Base-by-base conservation (phyloP, 2,329 filamentous ascomycete genomes). In the Chaetomiaceae sp. region DNA sequence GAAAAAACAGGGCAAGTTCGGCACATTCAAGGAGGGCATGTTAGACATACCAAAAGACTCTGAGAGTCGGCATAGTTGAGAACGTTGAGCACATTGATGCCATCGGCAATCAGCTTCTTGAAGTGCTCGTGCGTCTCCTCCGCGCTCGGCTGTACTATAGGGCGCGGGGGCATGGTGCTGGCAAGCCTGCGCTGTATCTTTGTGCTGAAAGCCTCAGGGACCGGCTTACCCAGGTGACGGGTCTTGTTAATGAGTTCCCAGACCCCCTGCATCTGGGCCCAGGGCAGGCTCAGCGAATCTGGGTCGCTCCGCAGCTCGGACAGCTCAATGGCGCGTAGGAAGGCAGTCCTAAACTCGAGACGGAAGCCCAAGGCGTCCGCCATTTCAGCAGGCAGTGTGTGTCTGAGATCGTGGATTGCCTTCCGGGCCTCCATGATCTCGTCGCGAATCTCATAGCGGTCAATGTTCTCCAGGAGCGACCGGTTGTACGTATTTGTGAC, bases 181-280 rank as follows among this genome's bases (percentile, higher is more conserved):
- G 93, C 91, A 27, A 99, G 75, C 56, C 86, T 86, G n/a, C 91
- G 81, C 65, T 99, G 93, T 33, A 97, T 78, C 64, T 96, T 95
- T 20, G 82, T 81, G 60, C 89, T 96, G 66, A 96, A 97, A 0
- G 91, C 83, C n/a, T 84, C 83, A 0, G 83, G 78, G 0, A 95
- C 82, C 0, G 80, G 68, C 44, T 76, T 82, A 0, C 82, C 86
- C 3, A 92, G 67, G 0, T 68, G 60, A 48, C 85, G 78, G 1
- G 85, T 83, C 23, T 75, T 73, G 51, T 79, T 73, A 46, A 95
- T 74, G 1, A 68, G 62, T 4, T 75, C 69, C 44, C 91, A 68
- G 13, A 79, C 63, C 1, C 65, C 64, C 43, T 73, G 67, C 54
- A 78, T 76, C 50, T 75, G 68, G 14, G 70, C 67, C 82, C 81